Percentiles rank a stretch among this genome's conserved stretches.
Evolutionary conservation across 352 stramenopile genomes (phyloP).

Genomic region (Pythium aquatile): DNA sequence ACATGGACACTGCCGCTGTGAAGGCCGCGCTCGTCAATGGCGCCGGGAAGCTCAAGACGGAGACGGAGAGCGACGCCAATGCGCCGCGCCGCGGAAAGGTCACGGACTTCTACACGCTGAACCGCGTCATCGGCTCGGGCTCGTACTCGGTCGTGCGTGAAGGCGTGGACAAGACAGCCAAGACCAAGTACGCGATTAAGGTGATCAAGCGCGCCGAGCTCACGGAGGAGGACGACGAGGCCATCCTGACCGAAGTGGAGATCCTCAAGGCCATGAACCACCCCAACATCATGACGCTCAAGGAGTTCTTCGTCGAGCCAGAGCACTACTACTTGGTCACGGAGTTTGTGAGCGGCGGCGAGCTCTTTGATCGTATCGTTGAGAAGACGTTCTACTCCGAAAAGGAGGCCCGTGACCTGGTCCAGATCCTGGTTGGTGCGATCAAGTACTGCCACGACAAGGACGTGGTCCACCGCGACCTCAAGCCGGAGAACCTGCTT

Average conservation of each 20-base stretch:
- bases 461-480: conserved; percentile 88
- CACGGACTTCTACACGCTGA: conserved; percentile 69
- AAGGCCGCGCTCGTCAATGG: conserved; percentile 6
- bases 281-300: conserved; percentile 88
- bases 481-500: conserved; percentile 97
- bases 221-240: conserved; percentile 72
- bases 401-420: conserved; percentile 78
- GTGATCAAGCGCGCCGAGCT: conserved; percentile 81
- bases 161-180: conserved; percentile 72
- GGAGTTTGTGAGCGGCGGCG: conserved; percentile 82
- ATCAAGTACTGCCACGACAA: conserved; percentile 89
- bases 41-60: conserved; percentile 10
- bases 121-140: conserved; percentile 85
- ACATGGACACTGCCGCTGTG: background rate
- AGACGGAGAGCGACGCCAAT: conserved; percentile 23
- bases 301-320: conserved; percentile 89
- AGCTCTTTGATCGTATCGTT: conserved; percentile 91
- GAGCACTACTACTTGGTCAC: conserved; percentile 90
- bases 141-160: conserved; percentile 90
- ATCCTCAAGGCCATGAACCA: conserved; percentile 88
- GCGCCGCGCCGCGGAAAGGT: conserved; percentile 45
- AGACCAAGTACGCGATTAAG: conserved; percentile 89
- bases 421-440: conserved; percentile 74
- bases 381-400: conserved; percentile 87
- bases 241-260: conserved; percentile 71